phyloP scores from a whole-genome alignment of 2,329 filamentous ascomycete genomes.

The Epichloe festucae region DNA sequence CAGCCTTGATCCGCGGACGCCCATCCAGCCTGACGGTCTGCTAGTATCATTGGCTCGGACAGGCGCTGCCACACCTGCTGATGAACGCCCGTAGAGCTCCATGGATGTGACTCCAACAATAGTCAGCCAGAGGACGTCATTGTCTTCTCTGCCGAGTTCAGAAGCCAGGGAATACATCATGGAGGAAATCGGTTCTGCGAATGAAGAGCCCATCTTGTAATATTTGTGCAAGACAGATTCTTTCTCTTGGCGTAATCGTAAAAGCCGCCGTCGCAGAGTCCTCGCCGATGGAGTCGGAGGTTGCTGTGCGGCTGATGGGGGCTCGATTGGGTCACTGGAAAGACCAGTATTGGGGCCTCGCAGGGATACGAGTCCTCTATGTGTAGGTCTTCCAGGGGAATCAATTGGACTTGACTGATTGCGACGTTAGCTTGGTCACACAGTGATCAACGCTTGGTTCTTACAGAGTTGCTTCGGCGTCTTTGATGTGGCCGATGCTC shows the following conservation, averaged over 20 bases:
- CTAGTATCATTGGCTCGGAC: constrained; percentile 42
- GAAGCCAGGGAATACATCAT: constrained; percentile 91
- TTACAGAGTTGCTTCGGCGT: constrained; percentile 76
- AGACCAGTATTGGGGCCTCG: constrained; percentile 31
- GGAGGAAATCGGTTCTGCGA: constrained; percentile 88
- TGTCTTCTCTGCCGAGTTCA: constrained; percentile 90
- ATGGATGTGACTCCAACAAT: constrained; percentile 93
- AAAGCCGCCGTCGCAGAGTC: constrained; percentile 56
- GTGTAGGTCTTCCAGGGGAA: constrained; percentile 47
- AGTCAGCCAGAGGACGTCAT: constrained; percentile 86
- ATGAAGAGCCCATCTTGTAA: constrained; percentile 77
- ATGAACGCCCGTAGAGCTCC: constrained; percentile 79
- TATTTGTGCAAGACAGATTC: constrained; percentile 67
- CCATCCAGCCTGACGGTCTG: constrained; percentile 60
- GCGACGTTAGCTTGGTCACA: background rate
- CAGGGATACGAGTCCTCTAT: constrained; percentile 46
- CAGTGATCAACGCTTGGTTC: constrained; percentile 12
- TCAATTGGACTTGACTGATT: constrained; percentile 50
- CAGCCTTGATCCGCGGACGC: constrained; percentile 69
- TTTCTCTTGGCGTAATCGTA: constrained; percentile 65
- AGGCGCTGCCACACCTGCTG: constrained; percentile 58
- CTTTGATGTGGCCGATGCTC: constrained; percentile 66
- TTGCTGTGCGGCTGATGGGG: constrained; percentile 45
- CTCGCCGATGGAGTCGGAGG: constrained; percentile 55
- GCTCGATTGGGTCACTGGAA: constrained; percentile 36